phyloP scores from a whole-genome alignment of 495 filamentous ascomycete species.

The Daldinia grandis region DNA sequence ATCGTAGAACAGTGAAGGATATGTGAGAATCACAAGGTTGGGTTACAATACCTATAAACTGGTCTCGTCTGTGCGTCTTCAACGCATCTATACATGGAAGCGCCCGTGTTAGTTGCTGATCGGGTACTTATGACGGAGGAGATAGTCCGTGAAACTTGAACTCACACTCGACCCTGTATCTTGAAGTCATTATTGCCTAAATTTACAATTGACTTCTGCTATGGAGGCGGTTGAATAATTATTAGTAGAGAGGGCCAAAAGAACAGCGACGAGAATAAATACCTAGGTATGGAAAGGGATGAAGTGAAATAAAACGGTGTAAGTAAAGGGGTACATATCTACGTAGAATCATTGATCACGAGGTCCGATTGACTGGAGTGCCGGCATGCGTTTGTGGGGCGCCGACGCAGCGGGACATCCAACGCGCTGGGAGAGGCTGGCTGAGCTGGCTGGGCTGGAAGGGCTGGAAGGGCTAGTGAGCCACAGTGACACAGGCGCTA shows the following conservation, averaged over 20 bases:
- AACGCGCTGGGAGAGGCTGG: constrained; percentile 23
- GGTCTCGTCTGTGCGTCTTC: constrained; percentile 87
- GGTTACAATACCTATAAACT: constrained; percentile 69
- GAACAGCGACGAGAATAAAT: constrained; percentile 1
- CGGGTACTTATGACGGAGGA: constrained; percentile 4
- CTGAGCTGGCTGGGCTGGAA: too few relatives aligned
- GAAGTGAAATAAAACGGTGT: constrained; percentile 22
- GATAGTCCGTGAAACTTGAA: constrained; percentile 29
- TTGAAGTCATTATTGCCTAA: constrained; percentile 73
- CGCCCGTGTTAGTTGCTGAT: constrained; percentile 30
- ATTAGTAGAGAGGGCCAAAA: neutral
- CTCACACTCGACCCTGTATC: constrained; percentile 90
- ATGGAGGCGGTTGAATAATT: neutral
- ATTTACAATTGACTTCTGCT: constrained; percentile 7
- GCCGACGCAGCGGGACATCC: constrained; percentile 16
- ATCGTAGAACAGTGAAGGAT: constrained; percentile 9
- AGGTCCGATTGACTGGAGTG: constrained; percentile 14
- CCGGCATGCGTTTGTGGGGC: constrained; percentile 23
- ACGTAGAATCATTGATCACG: constrained; percentile 26
- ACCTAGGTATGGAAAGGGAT: constrained; percentile 14
- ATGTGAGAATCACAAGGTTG: neutral
- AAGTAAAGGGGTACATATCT: constrained; percentile 25
- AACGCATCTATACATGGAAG: constrained; percentile 75
- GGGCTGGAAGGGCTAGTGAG: neutral
- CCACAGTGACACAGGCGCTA: constrained; percentile 25